Base-by-base conservation (phyloP, 768 basidiomycete species). In the Panaeolus papilionaceus region DNA sequence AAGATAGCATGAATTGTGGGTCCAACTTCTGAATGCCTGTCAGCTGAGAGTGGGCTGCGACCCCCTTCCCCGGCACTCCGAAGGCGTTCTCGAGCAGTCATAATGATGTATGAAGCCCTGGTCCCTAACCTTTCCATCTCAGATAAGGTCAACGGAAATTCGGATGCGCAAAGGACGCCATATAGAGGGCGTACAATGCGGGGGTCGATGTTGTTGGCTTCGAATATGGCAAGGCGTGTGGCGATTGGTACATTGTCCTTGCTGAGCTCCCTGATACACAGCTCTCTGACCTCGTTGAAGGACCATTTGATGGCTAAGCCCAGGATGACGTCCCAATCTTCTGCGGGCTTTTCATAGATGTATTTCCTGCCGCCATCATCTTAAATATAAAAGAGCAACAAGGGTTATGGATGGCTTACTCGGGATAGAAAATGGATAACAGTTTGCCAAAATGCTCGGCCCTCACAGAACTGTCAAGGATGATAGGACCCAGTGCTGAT, bases 71-170 rank as follows among this genome's bases (percentile, higher is more conserved):
- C 47, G 16, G 67, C 67, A 7, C 70, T 64, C 2, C 83, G 79
- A 12, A 83, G 73, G 20, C 72, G 69, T 68, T 90, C 89, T 1
- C 89, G 81, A 0, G 85, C 84, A 1, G 75, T 72, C 0, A 83
- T 83, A 10, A 90, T 75, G 40, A 76, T 79, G 9, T 89, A 73
- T 0, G 86, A 76, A 0, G 84, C 85, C 10, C 85, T 83, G 71
- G 85, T 75, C 0, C 87, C 39, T 4, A 33, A 37, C 49, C n/a
- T 58, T 11, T 58, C 38, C 64, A 40, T 65, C 16, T 58, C 54
- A 37, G 54, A 9, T 4, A 58, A 12, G 12, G 28, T 33, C 54
- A 58, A 33, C 6, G 54, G 54, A 4, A 58, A 37, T 4, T 58
- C 54, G 3, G 10, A 26, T 16, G 54, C 54, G 18, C 28, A 37